These are phyloP conservation scores for Przewalskia tangutica DNA, from an alignment of 257 asterid genomes.

Conservation along the genomic window DNA sequence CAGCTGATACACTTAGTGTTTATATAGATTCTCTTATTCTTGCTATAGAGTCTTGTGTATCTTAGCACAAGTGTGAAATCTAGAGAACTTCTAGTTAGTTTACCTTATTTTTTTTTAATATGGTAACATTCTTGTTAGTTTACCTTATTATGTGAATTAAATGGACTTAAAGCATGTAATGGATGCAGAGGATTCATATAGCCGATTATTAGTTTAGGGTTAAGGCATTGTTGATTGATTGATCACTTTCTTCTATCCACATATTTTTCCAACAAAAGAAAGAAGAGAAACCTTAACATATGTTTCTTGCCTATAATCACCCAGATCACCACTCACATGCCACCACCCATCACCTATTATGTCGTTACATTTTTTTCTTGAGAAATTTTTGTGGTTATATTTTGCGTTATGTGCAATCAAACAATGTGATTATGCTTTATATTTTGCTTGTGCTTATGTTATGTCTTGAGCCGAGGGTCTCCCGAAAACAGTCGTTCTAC, in stretches of 20 bases:
- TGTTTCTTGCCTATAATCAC: not conserved
- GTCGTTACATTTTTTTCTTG: not conserved
- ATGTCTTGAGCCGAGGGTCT: too few species aligned
- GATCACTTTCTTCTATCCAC: not conserved
- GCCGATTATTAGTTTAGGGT: not conserved
- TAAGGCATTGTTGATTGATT: not conserved
- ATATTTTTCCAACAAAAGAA: not conserved
- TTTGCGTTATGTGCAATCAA: not conserved
- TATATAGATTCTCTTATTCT: not conserved
- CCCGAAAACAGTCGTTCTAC: too few species aligned
- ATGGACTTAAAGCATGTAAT: not conserved
- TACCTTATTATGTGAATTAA: not conserved
- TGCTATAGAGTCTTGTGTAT: not conserved
- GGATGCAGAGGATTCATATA: not conserved
- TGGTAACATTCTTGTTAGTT: not conserved
- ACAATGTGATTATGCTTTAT: too few species aligned
- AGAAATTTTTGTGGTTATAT: not conserved
- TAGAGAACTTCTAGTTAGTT: not conserved
- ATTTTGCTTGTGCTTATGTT: too few species aligned
- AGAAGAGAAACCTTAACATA: not conserved
- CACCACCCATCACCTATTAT: not conserved
- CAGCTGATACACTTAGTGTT: not conserved
- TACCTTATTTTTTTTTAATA: not conserved
- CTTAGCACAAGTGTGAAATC: not conserved
- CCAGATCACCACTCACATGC: not conserved